Conservation (phyloP, 768 basidiomycete species). For the Leccinum barrowsii region DNA sequence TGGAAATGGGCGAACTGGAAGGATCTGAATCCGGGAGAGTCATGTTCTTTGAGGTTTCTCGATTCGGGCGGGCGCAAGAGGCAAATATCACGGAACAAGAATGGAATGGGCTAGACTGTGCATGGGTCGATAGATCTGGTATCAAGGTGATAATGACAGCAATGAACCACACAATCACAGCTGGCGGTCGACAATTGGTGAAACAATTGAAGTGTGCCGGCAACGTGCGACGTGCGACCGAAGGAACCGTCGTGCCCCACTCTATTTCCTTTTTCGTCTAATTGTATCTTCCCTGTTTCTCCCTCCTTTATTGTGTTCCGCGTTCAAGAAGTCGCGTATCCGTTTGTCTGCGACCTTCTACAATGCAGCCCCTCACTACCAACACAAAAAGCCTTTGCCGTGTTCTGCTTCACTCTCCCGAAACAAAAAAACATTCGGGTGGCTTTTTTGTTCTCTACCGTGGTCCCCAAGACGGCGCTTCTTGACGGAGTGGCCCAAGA, state of each 20-base stretch:
- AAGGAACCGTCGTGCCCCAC: slow-evolving; percentile 8
- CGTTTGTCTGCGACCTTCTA: slow-evolving; percentile 21
- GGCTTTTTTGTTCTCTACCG: slow-evolving; percentile 33
- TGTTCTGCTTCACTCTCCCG: slow-evolving; percentile 14
- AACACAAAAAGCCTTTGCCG: slow-evolving; percentile 34
- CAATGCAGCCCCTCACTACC: slow-evolving; percentile 34
- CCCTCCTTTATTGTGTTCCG: slow-evolving; percentile 32
- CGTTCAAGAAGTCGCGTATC: slow-evolving; percentile 24
- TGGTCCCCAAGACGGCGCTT: slow-evolving; percentile 22
- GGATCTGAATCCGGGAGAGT: slow-evolving; percentile 18
- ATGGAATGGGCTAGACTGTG: slow-evolving; percentile 2
- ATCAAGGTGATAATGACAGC: slow-evolving; percentile 8
- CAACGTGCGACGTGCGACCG: slow-evolving; percentile 23
- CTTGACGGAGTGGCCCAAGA: slow-evolving; percentile 31
- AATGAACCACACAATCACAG: slow-evolving; percentile 13
- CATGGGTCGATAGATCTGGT: slow-evolving; percentile 23
- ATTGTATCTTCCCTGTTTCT: slow-evolving; percentile 35
- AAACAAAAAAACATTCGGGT: slow-evolving; percentile 31
- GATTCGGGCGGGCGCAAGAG: slow-evolving; percentile 27
- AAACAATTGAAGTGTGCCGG: slow-evolving; percentile 31
- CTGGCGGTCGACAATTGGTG: slow-evolving; percentile 13
- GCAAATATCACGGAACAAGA: slow-evolving; percentile 16
- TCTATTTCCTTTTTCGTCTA: slow-evolving; percentile 34
- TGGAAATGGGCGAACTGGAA: slow-evolving; percentile 2
- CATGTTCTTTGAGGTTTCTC: slow-evolving; percentile 30